Percentiles rank a stretch among this genome's conserved stretches.
Evolutionary conservation across 2,329 filamentous ascomycete genomes (phyloP).

Genomic region (Rasamsonia emersonii): DNA sequence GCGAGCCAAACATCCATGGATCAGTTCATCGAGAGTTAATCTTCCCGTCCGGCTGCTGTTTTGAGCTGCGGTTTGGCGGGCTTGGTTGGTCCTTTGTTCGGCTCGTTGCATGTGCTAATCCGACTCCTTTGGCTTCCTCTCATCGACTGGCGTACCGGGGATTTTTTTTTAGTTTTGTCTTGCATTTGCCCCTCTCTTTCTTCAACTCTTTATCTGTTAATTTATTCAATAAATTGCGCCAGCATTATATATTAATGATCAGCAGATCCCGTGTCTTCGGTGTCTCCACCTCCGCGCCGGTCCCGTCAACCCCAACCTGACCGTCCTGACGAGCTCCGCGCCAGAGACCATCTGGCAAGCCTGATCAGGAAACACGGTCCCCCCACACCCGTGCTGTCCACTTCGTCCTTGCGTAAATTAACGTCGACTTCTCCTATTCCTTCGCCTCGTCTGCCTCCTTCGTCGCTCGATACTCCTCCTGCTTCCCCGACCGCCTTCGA

Average conservation of each 20-base stretch:
- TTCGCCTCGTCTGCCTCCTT: slow-evolving; percentile 21
- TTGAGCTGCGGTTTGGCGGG: too few species aligned
- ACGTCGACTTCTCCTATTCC: slow-evolving; percentile 29
- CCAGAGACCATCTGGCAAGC: slow-evolving; percentile 28
- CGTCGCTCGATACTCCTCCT: slow-evolving; percentile 11
- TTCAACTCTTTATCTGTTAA: background rate
- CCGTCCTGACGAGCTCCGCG: slow-evolving; percentile 16
- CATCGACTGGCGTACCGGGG: too few species aligned
- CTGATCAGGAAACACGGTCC: slow-evolving; percentile 30
- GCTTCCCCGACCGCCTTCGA: slow-evolving; percentile 19
- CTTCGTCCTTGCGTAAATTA: slow-evolving; percentile 29
- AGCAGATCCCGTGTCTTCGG: slow-evolving; percentile 2
- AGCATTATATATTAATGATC: slow-evolving; percentile 1
- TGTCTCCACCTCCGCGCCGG: slow-evolving; percentile 14
- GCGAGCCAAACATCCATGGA: too few species aligned
- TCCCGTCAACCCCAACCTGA: slow-evolving; percentile 15
- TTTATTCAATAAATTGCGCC: background rate
- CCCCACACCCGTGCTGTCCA: slow-evolving; percentile 28
- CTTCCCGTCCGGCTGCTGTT: too few species aligned
- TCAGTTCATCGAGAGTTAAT: too few species aligned
- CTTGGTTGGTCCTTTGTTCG: too few species aligned
- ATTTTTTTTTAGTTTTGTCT: too few species aligned
- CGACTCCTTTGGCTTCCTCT: too few species aligned
- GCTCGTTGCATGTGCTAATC: too few species aligned
- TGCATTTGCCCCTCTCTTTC: background rate